A percentile compares a stretch with the other conserved stretches of the same genome.
Conservation (phyloP, 2,329 filamentous ascomycete genomes). For the Tolypocladium guangdongense region DNA sequence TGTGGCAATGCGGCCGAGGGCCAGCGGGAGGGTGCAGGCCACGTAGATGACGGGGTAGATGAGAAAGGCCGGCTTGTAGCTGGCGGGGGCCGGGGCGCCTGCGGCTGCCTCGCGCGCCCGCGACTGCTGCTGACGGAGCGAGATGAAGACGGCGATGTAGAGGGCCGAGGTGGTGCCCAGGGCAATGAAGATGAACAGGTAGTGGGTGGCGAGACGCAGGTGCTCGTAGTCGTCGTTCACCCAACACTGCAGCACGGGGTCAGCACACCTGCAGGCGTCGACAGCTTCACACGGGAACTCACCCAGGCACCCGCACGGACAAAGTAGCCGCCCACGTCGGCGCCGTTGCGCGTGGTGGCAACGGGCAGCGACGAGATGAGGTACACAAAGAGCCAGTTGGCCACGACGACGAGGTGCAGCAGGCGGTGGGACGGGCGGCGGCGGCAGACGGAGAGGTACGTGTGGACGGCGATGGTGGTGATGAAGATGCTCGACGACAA, state of each 20-base stretch:
- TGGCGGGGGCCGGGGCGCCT: constrained; percentile 8
- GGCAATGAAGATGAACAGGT: constrained; percentile 49
- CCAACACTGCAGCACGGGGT: constrained; percentile 41
- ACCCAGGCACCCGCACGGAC: constrained; percentile 57
- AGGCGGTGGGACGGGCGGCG: constrained; percentile 37
- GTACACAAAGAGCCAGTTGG: constrained; percentile 49
- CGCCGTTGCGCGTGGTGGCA: constrained; percentile 30
- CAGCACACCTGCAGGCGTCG: background rate
- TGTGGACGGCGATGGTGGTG: constrained; percentile 53
- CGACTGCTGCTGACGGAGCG: constrained; percentile 18
- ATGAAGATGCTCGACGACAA: constrained; percentile 58
- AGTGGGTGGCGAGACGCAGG: constrained; percentile 50
- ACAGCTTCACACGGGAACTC: constrained; percentile 11
- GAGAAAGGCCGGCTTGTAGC: constrained; percentile 43
- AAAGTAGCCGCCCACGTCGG: constrained; percentile 36
- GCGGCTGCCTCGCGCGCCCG: background rate
- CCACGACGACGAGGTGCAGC: constrained; percentile 37
- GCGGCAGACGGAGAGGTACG: constrained; percentile 50
- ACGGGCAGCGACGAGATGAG: constrained; percentile 42
- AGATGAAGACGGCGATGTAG: constrained; percentile 29
- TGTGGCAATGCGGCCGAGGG: constrained; percentile 50
- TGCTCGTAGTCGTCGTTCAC: constrained; percentile 42
- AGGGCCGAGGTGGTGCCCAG: constrained; percentile 26
- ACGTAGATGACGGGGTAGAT: constrained; percentile 61
- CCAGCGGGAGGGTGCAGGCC: constrained; percentile 56